A percentile compares a stretch with the other conserved stretches of the same genome.
phyloP scores from a whole-genome alignment of 257 asterid genomes.

The Solanum etuberosum region DNA sequence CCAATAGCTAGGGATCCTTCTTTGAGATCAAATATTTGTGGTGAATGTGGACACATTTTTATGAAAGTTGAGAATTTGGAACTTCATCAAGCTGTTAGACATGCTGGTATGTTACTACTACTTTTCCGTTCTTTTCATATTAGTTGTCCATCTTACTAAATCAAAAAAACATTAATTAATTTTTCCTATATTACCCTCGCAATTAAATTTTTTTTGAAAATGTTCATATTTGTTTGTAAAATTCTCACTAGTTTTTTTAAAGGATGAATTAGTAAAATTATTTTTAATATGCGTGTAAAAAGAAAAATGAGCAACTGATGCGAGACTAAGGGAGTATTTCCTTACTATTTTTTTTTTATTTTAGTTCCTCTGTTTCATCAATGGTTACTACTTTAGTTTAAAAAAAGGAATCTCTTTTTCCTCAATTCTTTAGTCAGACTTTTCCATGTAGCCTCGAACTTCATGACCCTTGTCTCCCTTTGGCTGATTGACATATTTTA shows the following conservation, averaged over 20 bases:
- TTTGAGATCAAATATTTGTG: conserved; percentile 47
- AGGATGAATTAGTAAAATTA: too few relatives aligned
- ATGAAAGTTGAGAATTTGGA: conserved; percentile 66
- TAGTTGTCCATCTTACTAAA: too few relatives aligned
- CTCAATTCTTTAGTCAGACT: conserved; percentile 31
- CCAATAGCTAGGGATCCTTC: conserved; percentile 81
- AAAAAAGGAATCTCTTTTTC: neutral
- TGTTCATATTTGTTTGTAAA: too few relatives aligned
- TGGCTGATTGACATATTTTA: neutral
- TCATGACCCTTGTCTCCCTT: conserved; percentile 13
- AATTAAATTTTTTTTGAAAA: too few relatives aligned
- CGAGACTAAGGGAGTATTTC: neutral
- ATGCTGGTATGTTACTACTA: conserved; percentile 49
- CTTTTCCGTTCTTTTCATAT: accelerated
- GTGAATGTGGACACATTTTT: conserved; percentile 67
- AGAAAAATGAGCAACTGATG: too few relatives aligned
- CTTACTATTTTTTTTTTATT: neutral
- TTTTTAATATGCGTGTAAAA: too few relatives aligned
- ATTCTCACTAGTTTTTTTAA: too few relatives aligned
- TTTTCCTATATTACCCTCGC: too few relatives aligned
- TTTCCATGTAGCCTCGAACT: conserved; percentile 29
- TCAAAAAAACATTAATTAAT: too few relatives aligned
- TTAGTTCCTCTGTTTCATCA: neutral
- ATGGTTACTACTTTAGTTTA: neutral
- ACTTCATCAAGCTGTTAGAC: conserved; percentile 72